A percentile compares a stretch with the other conserved stretches of the same genome.
phyloP scores from a whole-genome alignment of 768 basidiomycete species.

The Tylopilus plumbeoviolaceoides region DNA sequence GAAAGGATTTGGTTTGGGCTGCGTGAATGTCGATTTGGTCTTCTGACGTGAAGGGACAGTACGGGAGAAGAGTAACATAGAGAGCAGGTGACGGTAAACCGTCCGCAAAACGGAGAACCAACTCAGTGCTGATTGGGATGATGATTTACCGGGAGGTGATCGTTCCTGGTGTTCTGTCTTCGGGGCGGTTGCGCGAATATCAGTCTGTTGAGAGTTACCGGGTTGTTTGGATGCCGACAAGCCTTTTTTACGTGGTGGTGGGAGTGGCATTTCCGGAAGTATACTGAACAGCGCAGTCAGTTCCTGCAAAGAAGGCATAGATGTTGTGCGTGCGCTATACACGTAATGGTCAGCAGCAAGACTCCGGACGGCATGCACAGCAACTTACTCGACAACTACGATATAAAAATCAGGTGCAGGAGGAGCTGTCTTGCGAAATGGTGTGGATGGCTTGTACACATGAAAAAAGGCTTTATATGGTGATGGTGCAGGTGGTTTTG shows the following conservation, averaged over 20 bases:
- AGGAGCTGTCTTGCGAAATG: slow-evolving; percentile 74
- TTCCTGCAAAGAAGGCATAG: slow-evolving; percentile 79
- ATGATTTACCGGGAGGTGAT: not conserved
- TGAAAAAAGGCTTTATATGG: slow-evolving; percentile 81
- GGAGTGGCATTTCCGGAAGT: slow-evolving; percentile 60
- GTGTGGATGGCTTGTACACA: slow-evolving; percentile 85
- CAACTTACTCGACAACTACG: slow-evolving; percentile 77
- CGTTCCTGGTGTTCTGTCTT: slow-evolving; percentile 3
- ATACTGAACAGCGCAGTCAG: slow-evolving; percentile 66
- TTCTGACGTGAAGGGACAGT: slow-evolving; percentile 4
- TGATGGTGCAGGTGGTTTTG: slow-evolving; percentile 1
- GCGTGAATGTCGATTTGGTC: slow-evolving; percentile 26
- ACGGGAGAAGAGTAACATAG: slow-evolving; percentile 1
- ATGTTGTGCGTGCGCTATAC: slow-evolving; percentile 72
- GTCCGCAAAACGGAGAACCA: not conserved
- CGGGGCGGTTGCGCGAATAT: slow-evolving; percentile 3
- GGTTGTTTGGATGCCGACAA: slow-evolving; percentile 1
- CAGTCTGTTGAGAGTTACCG: not conserved
- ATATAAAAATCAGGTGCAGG: slow-evolving; percentile 82
- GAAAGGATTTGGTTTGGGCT: slow-evolving; percentile 65
- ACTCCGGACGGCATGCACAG: not conserved
- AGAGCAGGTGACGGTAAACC: slow-evolving; percentile 4
- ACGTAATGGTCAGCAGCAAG: slow-evolving; percentile 1
- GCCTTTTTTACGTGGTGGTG: slow-evolving; percentile 47
- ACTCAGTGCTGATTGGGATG: not conserved